A percentile compares a stretch with the other conserved stretches of the same genome.
phyloP scores from a whole-genome alignment of 352 stramenopile species.

The Ophiocytium majus region DNA sequence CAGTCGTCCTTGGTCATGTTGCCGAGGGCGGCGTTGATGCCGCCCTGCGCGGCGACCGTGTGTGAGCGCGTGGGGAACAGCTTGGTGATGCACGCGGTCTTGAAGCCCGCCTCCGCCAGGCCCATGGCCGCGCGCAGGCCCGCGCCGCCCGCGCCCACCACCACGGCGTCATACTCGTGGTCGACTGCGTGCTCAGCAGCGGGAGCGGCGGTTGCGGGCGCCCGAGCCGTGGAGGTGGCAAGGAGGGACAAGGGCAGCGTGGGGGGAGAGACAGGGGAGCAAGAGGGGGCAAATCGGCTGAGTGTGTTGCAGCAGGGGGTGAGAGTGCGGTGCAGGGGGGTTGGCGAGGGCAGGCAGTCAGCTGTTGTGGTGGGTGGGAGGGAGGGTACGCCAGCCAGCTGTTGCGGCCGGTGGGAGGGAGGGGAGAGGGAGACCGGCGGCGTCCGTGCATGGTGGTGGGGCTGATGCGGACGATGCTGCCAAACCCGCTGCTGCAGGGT shows the following conservation, averaged over 20 bases:
- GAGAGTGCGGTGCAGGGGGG: too few relatives aligned
- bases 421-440: too few relatives aligned
- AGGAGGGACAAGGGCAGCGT: too few relatives aligned
- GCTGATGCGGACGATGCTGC: too few relatives aligned
- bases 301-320: background rate
- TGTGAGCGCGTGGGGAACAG: conserved; percentile 93
- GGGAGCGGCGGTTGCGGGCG: too few relatives aligned
- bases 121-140: conserved; percentile 82
- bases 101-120: conserved; percentile 81
- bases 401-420: too few relatives aligned
- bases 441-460: too few relatives aligned
- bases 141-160: conserved; percentile 88
- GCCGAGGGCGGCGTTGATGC: conserved; percentile 93
- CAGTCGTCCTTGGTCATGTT: conserved; percentile 96
- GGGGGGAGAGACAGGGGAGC: background rate
- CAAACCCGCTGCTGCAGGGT: too few relatives aligned
- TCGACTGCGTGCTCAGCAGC: conserved; percentile 78
- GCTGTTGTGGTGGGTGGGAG: too few relatives aligned
- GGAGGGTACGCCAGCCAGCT: too few relatives aligned
- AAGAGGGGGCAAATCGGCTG: background rate
- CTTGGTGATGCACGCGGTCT: conserved; percentile 95
- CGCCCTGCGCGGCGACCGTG: conserved; percentile 92
- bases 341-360: too few relatives aligned
- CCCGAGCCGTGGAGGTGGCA: too few relatives aligned
- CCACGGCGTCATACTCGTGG: conserved; percentile 92